Base-by-base conservation (phyloP, 176 grass and related monocot species). In the Aechmea fasciata region DNA sequence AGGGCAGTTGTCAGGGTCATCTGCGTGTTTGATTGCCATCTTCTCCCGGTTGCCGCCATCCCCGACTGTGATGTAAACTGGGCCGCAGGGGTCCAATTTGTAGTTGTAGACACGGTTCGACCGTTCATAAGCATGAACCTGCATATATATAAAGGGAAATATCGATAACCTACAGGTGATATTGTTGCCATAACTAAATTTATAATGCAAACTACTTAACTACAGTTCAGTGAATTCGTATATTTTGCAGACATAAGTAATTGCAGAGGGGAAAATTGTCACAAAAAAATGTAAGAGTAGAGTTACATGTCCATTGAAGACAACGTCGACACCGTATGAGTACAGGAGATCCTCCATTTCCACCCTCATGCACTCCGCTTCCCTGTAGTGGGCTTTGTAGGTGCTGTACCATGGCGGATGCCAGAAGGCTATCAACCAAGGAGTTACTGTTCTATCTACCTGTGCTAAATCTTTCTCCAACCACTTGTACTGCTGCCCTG, bases 271-370 rank as follows among this genome's bases (percentile, higher is more conserved):
- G 65, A 2, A 15, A 50, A 72, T 9, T 8, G 5, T 53, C 11
- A 14, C 66, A 55, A 54, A 11, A 17, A 11, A 18, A 80, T 10
- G 2, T 28, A 63, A 63, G 11, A 29, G 24, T 0, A 59, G 15
- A 15, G 69, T 77, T 89, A 89, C 91, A 84, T 96, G 91, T 55
- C 91, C 91, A 75, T 77, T 88, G 85, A 96, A 91, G 67, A 85
- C 82, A 53, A 96, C 55, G 71, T 96, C 91, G 61, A 88, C 75
- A 6, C 66, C 78, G 65, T 91, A 77, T 13, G 75, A 66, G 68
- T 96, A 96, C 67, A 96, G 80, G 23, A 96, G 77, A 52, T 88
- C 91, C 85, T 96, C 91, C 91, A 91, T 91, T 68, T 85, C 91
- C 77, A 88, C 53, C 69, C 91, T 85, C 91, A 88, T 96, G 77